A percentile compares a stretch with the other conserved stretches of the same genome.
Conservation (phyloP, 1,284 basidiomycete genomes). For the Mycena sp. region DNA sequence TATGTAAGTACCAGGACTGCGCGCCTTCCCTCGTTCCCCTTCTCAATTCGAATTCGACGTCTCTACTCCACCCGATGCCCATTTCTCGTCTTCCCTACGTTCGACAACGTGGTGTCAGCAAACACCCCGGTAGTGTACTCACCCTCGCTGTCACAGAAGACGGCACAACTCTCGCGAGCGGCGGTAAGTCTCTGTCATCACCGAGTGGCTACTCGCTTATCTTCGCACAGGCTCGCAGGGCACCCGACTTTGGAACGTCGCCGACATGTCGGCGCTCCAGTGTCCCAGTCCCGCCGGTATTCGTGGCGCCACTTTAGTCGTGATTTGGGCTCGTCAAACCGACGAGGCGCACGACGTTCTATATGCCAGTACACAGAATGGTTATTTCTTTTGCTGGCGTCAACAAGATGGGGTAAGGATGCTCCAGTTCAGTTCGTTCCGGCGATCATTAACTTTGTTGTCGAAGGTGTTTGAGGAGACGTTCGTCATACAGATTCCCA, state of each 20-base stretch:
- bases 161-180: slow-evolving; percentile 5
- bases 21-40: neutral
- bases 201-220: neutral
- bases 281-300: neutral
- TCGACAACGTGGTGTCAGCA: neutral
- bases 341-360: neutral
- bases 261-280: neutral
- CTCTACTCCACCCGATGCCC: neutral
- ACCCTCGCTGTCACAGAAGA: slow-evolving; percentile 10
- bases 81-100: slow-evolving; percentile 8
- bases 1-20: neutral
- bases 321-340: slow-evolving; percentile 8
- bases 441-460: neutral
- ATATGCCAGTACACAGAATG: neutral
- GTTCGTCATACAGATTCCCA: slow-evolving; percentile 11
- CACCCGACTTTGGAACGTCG: slow-evolving; percentile 4
- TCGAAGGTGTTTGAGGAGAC: slow-evolving; percentile 9
- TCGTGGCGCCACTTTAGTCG: neutral
- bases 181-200: neutral
- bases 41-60: neutral
- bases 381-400: too few species aligned
- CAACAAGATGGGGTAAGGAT: slow-evolving; percentile 9
- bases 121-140: slow-evolving; percentile 4
- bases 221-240: slow-evolving; percentile 4
- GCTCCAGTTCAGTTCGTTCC: neutral